Conservation (phyloP, 306 rosid genomes). For the Comarum palustre region DNA sequence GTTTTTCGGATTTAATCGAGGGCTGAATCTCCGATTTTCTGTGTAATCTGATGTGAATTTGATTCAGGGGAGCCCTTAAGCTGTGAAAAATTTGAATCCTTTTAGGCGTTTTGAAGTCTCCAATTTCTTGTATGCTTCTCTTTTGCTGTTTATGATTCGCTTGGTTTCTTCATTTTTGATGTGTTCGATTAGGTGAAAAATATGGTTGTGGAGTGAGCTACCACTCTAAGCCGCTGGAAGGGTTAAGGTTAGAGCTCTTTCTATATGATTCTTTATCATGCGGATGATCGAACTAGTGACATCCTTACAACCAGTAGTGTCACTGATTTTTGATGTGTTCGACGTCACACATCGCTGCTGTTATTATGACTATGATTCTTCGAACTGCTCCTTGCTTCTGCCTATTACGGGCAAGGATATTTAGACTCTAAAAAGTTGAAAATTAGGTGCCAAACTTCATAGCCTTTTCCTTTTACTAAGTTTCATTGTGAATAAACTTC, state of each 20-base stretch:
- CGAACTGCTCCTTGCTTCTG: constrained; percentile 23
- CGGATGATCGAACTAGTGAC: no score
- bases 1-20: neutral
- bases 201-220: no score
- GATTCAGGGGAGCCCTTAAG: neutral
- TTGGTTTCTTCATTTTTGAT: no score
- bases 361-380: constrained; percentile 10
- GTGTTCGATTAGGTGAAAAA: no score
- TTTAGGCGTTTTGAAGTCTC: neutral
- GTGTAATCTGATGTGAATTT: neutral
- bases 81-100: neutral
- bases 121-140: neutral
- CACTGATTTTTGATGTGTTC: constrained; percentile 34
- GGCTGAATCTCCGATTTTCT: neutral
- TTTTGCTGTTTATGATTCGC: no score
- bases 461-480: neutral
- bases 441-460: neutral
- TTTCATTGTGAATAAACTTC: neutral
- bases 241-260: no score
- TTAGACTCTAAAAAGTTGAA: neutral
- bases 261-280: no score
- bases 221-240: no score
- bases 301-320: no score
- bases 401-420: constrained; percentile 44
- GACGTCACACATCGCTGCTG: constrained; percentile 27